Conservation (phyloP, 225 moss, liverwort and hornwort species). For the Physcomitrium patens region DNA sequence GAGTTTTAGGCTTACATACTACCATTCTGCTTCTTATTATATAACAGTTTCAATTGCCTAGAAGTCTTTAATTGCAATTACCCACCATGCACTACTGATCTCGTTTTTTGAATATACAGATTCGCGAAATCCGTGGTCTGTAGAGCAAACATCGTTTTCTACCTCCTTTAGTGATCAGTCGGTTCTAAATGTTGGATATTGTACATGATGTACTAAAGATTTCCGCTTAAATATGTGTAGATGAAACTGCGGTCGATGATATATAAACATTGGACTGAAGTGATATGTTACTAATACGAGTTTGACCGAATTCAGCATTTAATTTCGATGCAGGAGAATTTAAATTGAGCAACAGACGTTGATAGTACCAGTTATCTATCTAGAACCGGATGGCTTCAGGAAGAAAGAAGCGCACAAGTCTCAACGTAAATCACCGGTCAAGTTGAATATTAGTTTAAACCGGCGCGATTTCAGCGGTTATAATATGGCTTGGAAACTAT, state of each 20-base stretch:
- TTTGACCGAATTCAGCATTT: constrained; percentile 6
- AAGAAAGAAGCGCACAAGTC: constrained; percentile 25
- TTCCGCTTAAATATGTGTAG: neutral
- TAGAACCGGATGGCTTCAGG: constrained; percentile 36
- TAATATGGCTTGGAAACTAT: constrained; percentile 35
- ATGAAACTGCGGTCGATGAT: neutral
- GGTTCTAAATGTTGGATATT: constrained; percentile 7
- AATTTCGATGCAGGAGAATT: neutral
- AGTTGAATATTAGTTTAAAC: constrained; percentile 16
- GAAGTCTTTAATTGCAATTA: too few species aligned
- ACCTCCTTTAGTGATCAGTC: constrained; percentile 1
- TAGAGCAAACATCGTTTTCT: neutral
- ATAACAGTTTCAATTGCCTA: too few species aligned
- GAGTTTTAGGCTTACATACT: neutral
- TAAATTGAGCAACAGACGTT: neutral
- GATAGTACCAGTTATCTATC: neutral
- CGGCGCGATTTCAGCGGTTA: neutral
- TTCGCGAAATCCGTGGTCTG: too few species aligned
- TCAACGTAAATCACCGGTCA: constrained; percentile 14
- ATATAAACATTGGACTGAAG: neutral
- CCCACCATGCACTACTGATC: too few species aligned
- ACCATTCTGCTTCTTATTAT: neutral
- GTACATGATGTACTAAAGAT: neutral
- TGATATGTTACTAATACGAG: neutral
- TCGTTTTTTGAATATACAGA: too few species aligned